Conservation (phyloP, 2,329 filamentous ascomycete species). For the Claviceps paspali region DNA sequence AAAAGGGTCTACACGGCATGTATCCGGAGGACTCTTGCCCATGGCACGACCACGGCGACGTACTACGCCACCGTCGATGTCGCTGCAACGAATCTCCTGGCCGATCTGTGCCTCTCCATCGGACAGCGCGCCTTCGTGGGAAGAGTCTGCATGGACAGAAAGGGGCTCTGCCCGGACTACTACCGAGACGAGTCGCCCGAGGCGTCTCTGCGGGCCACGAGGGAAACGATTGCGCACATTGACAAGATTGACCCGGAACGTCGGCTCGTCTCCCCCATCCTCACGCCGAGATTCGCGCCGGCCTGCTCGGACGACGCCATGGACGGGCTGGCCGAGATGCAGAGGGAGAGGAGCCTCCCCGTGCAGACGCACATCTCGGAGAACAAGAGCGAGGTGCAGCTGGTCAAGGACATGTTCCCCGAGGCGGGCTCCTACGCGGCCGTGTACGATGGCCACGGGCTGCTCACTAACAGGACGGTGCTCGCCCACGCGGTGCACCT, state of each 20-base stretch:
- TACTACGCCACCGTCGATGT: constrained; percentile 91
- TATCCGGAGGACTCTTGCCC: constrained; percentile 63
- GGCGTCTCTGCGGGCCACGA: constrained; percentile 39
- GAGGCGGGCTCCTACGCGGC: constrained; percentile 47
- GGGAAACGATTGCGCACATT: constrained; percentile 50
- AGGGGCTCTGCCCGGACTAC: constrained; percentile 49
- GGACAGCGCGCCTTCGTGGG: constrained; percentile 88
- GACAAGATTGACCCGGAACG: constrained; percentile 46
- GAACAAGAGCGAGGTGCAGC: constrained; percentile 55
- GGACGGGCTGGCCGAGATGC: constrained; percentile 46
- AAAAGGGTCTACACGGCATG: constrained; percentile 60
- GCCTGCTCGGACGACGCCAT: constrained; percentile 48
- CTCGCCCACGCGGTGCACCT: constrained; percentile 79
- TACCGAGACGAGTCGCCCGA: constrained; percentile 61
- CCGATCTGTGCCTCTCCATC: constrained; percentile 59
- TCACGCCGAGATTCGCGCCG: constrained; percentile 60
- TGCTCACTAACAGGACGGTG: constrained; percentile 61
- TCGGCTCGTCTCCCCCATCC: constrained; percentile 57
- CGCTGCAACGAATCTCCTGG: constrained; percentile 76
- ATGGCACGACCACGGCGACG: constrained; percentile 87
- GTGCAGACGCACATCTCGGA: constrained; percentile 87
- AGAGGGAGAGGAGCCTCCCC: constrained; percentile 45
- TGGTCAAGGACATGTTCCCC: constrained; percentile 60
- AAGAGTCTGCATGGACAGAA: constrained; percentile 83
- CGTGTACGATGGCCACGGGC: constrained; percentile 60